Evolutionary conservation across 129 eudicot genomes (phyloP), one percentile per base, ranked within the genome.

Genomic region (Mikania micrantha): DNA sequence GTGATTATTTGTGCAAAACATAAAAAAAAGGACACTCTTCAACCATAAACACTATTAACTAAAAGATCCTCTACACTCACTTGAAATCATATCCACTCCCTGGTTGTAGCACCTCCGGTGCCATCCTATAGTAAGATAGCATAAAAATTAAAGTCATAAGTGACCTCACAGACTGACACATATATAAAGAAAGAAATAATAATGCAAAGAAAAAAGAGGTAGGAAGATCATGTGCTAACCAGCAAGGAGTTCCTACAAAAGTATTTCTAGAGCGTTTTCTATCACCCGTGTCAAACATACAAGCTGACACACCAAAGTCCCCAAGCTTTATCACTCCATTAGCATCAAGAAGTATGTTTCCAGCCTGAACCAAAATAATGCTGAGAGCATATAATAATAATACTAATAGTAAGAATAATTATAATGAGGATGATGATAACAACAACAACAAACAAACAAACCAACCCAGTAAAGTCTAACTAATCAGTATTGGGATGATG

Each of bases 191-290:
- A 2, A 13, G 52, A 48, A 29, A 15, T 59, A 31, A 15, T 59
- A 31, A 29, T 31, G 17, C 19, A 16, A 17, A 16, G 11, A 48
- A 1, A 58, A 35, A 34, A 35, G 72, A 68, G 0, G 48, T 41
- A 4, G 36, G 50, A 64, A 21, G 15, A 54, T 6, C 22, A 56
- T 20, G 11, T 47, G 52, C 65, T 63, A 79, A 94, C 99, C 99
- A 94, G 88, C 99, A 94, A 58, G 99, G 99, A 81, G 99, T 94
- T 81, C 99, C 99, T 24, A 90, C 97, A 76, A 94, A 94, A 57
- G 99, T 94, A 76, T 94, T 94, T 79, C 99, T 87, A 9, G 99
- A 83, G 29, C 97, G 90, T 28, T 94, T 93, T 75, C 99, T 90
- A 73, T 94, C 97, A 74, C 99, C 97, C 53, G 78, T 87, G 78